Evolutionary conservation across 176 grass and related monocot genomes (phyloP).

Genomic region (Dendrocalamus sinicus): DNA sequence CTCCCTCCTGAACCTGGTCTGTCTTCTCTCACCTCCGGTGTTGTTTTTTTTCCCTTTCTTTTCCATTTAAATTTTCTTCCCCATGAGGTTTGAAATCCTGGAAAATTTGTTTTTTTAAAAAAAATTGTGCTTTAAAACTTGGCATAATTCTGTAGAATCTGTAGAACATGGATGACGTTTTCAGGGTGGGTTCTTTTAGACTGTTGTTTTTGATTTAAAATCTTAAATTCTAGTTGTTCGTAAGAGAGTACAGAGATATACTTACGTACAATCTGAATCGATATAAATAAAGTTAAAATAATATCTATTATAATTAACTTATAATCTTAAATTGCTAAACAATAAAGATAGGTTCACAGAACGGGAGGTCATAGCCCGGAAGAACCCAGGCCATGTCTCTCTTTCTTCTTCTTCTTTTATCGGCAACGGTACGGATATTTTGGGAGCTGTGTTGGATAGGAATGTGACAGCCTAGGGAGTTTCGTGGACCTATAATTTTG

Average conservation of each 20-base stretch:
- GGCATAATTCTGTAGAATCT: neutral
- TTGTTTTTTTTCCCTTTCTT: neutral
- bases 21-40: neutral
- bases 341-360: no score
- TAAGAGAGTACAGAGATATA: no score
- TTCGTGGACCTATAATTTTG: slow-evolving; percentile 23
- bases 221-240: no score
- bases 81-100: neutral
- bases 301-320: no score
- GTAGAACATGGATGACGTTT: neutral
- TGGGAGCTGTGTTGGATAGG: slow-evolving; percentile 2
- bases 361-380: no score
- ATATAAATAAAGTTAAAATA: no score
- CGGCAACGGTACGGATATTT: slow-evolving; percentile 29
- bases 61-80: neutral
- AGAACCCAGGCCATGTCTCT: no score
- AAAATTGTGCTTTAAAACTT: neutral
- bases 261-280: no score
- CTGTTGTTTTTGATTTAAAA: no score
- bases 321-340: no score
- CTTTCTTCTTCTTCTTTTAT: neutral
- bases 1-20: slow-evolving; percentile 74
- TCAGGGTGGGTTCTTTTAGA: neutral
- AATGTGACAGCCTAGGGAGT: slow-evolving; percentile 30
- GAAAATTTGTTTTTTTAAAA: neutral